A percentile compares a stretch with the other conserved stretches of the same genome.
Evolutionary conservation across 805 yeast genomes (phyloP).

Genomic region (Kazachstania kunashirensis): DNA sequence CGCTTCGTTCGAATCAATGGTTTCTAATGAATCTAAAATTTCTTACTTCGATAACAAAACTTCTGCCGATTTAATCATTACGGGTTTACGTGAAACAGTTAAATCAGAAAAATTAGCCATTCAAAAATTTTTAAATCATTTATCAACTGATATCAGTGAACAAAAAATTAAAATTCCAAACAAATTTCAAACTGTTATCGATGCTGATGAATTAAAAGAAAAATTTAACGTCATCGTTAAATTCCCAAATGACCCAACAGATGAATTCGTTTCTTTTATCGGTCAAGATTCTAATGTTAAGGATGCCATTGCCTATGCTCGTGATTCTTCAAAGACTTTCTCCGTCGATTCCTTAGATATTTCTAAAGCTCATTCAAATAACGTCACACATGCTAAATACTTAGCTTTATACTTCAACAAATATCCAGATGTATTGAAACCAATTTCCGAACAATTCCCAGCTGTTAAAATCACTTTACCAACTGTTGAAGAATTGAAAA

Average conservation of each 20-base stretch:
- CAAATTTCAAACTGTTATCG: conserved; percentile 59
- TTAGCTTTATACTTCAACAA: conserved; percentile 58
- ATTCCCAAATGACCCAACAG: conserved; percentile 39
- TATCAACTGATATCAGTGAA: conserved; percentile 38
- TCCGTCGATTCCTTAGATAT: conserved; percentile 66
- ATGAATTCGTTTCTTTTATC: conserved; percentile 45
- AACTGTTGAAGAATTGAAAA: conserved; percentile 35
- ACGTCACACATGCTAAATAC: conserved; percentile 63
- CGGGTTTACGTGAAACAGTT: conserved; percentile 66
- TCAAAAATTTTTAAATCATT: conserved; percentile 34
- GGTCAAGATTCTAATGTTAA: conserved; percentile 54
- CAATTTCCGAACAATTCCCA: conserved; percentile 33
- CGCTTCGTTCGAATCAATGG: conserved; percentile 5
- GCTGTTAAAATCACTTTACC: conserved; percentile 43
- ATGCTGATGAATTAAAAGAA: conserved; percentile 42
- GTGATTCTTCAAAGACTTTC: conserved; percentile 48
- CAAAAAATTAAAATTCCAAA: conserved; percentile 59
- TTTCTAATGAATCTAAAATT: conserved; percentile 19
- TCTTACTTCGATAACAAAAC: conserved; percentile 20
- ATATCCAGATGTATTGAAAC: conserved; percentile 36
- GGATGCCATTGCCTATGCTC: conserved; percentile 55
- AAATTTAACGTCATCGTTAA: conserved; percentile 49
- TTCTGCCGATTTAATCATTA: conserved; percentile 37
- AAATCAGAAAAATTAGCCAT: conserved; percentile 45
- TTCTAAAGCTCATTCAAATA: conserved; percentile 81